These are phyloP conservation scores for Aspergillus tamarii DNA, from an alignment of 2,329 filamentous ascomycete species.

Conservation along the genomic window DNA sequence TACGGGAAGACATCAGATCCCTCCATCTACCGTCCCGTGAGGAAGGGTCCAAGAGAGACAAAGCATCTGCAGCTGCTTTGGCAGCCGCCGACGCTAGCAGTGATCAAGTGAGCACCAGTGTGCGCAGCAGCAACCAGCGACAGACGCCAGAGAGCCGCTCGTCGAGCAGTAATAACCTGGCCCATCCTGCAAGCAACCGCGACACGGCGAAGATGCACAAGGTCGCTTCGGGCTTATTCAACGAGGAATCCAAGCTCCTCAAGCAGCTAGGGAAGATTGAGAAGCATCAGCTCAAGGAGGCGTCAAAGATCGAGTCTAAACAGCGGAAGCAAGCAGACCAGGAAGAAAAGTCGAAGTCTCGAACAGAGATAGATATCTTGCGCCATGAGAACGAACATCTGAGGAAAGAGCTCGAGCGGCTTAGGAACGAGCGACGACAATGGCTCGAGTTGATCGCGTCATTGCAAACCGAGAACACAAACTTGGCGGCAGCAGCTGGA, in stretches of 20 bases:
- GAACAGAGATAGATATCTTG: conserved; percentile 50
- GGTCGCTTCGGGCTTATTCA: conserved; percentile 33
- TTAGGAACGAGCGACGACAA: conserved; percentile 54
- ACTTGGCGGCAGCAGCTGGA: conserved; percentile 34
- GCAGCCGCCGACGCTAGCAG: conserved; percentile 21
- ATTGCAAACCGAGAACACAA: conserved; percentile 62
- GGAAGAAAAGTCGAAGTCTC: conserved; percentile 47
- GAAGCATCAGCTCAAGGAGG: conserved; percentile 43
- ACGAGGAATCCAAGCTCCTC: conserved; percentile 39
- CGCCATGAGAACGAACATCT: conserved; percentile 51
- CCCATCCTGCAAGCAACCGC: conserved; percentile 17
- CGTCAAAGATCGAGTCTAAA: conserved; percentile 42
- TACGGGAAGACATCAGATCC: conserved; percentile 38
- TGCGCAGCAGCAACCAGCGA: conserved; percentile 14
- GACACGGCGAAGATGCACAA: conserved; percentile 34
- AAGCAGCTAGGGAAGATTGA: conserved; percentile 48
- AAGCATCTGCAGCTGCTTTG: conserved; percentile 14
- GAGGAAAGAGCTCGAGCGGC: conserved; percentile 52
- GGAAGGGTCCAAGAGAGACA: conserved; percentile 15
- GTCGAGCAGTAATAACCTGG: conserved; percentile 19
- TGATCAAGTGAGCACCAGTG: conserved; percentile 23
- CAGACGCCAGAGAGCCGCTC: conserved; percentile 11
- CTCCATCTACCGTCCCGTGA: conserved; percentile 21
- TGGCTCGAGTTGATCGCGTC: conserved; percentile 56
- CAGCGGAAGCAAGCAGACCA: conserved; percentile 44